These are phyloP conservation scores for Trichoderma sp. DNA, from an alignment of 2,329 filamentous ascomycete species.

Conservation along the genomic window DNA sequence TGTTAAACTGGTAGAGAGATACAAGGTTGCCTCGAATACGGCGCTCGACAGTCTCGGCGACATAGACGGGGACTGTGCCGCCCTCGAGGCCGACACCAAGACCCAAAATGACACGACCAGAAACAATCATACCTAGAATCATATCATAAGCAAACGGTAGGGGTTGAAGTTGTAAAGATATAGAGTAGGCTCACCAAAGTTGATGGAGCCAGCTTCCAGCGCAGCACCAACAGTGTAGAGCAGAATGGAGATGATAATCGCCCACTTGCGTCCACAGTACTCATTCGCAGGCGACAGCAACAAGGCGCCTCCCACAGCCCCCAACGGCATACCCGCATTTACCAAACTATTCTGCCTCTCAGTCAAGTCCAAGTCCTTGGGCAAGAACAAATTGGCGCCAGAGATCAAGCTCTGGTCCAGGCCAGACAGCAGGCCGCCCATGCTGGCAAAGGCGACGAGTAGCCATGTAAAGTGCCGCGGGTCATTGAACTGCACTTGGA, in stretches of 20 bases:
- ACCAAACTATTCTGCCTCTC: conserved; percentile 63
- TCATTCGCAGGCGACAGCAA: conserved; percentile 69
- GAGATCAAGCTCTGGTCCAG: conserved; percentile 73
- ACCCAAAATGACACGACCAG: conserved; percentile 68
- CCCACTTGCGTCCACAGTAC: conserved; percentile 64
- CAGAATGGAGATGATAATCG: conserved; percentile 68
- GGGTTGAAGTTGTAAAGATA: neutral
- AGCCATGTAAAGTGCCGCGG: conserved; percentile 67
- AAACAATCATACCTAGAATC: conserved; percentile 62
- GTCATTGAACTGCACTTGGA: conserved; percentile 61
- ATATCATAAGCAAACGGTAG: neutral
- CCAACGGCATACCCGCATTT: conserved; percentile 70
- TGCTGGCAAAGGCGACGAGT: conserved; percentile 70
- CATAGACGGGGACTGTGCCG: conserved; percentile 73
- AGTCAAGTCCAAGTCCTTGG: conserved; percentile 56
- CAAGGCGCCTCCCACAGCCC: conserved; percentile 69
- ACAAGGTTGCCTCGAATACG: conserved; percentile 70
- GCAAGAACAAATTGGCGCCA: conserved; percentile 69
- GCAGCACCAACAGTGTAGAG: conserved; percentile 71
- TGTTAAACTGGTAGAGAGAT: conserved; percentile 74
- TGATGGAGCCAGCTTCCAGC: conserved; percentile 66
- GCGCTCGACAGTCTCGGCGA: conserved; percentile 70
- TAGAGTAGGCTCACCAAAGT: conserved; percentile 52
- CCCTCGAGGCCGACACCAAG: conserved; percentile 72
- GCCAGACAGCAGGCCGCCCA: conserved; percentile 72